Evolutionary conservation across 2,329 filamentous ascomycete species (phyloP).

Genomic region (Talaromyces atroroseus): DNA sequence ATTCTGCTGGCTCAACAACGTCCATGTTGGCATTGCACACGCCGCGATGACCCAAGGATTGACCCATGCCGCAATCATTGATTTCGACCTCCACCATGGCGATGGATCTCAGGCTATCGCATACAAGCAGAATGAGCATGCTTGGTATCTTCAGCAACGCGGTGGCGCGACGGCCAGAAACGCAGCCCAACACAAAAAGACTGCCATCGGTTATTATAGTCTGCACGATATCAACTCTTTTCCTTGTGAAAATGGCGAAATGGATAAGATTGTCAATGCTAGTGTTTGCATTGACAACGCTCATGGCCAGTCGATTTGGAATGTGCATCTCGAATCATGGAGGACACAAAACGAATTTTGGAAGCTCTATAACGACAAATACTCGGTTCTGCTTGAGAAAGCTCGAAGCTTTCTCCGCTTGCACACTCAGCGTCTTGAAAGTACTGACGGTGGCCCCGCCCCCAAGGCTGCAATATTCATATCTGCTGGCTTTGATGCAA

Average conservation of each 20-base stretch:
- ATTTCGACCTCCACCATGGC: slow-evolving; percentile 87
- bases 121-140: slow-evolving; percentile 80
- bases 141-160: slow-evolving; percentile 26
- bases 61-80: slow-evolving; percentile 89
- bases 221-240: slow-evolving; percentile 98
- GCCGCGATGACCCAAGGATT: slow-evolving; percentile 76
- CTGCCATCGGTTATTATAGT: slow-evolving; percentile 90
- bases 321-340: slow-evolving; percentile 88
- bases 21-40: slow-evolving; percentile 93
- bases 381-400: slow-evolving; percentile 72
- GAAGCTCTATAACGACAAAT: slow-evolving; percentile 75
- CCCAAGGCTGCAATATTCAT: slow-evolving; percentile 88
- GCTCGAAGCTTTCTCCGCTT: slow-evolving; percentile 67
- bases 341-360: slow-evolving; percentile 80
- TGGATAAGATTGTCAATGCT: slow-evolving; percentile 87
- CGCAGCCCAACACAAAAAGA: slow-evolving; percentile 70
- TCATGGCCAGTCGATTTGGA: slow-evolving; percentile 92
- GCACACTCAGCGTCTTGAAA: slow-evolving; percentile 62
- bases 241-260: slow-evolving; percentile 89
- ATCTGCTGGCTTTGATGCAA: slow-evolving; percentile 94
- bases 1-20: slow-evolving; percentile 98
- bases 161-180: slow-evolving; percentile 58
- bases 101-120: slow-evolving; percentile 94
- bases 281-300: slow-evolving; percentile 92
- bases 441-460: slow-evolving; percentile 51